Evolutionary conservation across 208 protist genomes (phyloP), one percentile per base, ranked within the genome.

Genomic region (Trypanosoma brucei): DNA sequence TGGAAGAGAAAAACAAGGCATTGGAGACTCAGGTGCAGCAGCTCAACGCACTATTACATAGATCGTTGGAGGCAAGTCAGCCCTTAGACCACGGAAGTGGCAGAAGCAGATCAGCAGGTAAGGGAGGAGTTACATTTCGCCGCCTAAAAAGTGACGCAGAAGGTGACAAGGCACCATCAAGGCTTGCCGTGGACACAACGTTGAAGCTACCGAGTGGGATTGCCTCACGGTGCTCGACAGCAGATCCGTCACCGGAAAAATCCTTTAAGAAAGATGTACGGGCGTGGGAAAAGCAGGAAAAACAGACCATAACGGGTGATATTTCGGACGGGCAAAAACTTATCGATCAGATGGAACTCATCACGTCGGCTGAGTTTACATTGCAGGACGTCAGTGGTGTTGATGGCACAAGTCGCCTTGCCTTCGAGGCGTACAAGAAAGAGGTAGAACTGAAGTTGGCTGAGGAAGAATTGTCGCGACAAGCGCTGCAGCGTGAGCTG

Each of bases 1-100:
- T 70, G 33, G 49, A 59, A 35, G 49, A 70, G 30, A 49, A 57
- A n/a, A 62, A 63, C 33, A 70, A 59, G 49, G 14, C 31, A 49
- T 31, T 70, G 31, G 65, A 71, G 35, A 56, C 53, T 35, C 46
- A 62, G 31, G 2, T 69, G 33, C 38, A 54, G 37, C 36, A 45
- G 13, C 50, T 57, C 11, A 57, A 37, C 2, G 39, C 30, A 38
- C 14, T 30, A 40, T n/a, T 51, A 52, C 36, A n/a, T 39, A 14
- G 38, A 50, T 34, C 3, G 11, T n/a, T 2, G 33, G 51, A 31
- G 31, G 36, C 8, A 14, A 33, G 51, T 14, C 6, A 46, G 6
- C 8, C 42, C 8, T 11, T 11, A 14, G 42, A 46, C 8, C 42
- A 11, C 11, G 42, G 42, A 11, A 46, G 42, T 11, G 42, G 8